Evolutionary conservation across 1,284 basidiomycete genomes (phyloP), one percentile per base, ranked within the genome.

Genomic region (Irpex sp.): DNA sequence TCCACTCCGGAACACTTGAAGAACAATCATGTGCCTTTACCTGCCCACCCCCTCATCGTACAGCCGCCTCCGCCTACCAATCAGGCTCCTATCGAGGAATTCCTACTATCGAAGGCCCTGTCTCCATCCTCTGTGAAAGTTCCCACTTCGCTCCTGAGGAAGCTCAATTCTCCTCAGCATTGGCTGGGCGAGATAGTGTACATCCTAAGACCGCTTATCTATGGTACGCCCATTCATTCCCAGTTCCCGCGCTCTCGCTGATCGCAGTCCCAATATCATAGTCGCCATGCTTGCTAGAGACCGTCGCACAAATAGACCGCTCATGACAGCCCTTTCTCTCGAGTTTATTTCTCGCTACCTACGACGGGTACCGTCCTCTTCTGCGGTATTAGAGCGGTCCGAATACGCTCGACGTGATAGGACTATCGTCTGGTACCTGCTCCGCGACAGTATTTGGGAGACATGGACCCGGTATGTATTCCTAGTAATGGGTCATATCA

Each of bases 371-470:
- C 86, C 89, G 3, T 78, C 85, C 9, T 74, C 84, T 2, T 87
- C 87, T 37, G 82, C 87, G 19, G 68, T 79, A 2, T 79, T 93
- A 17, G 92, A 94, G 72, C 84, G 89, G 62, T 81, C 82, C 9
- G 95, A 97, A 74, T 93, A 97, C 72, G 86, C 92, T 15, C 82
- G 85, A 60, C 81, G 94, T 67, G 93, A 96, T 73, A 83, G 89
- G 57, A 88, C 91, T 66, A 83, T 98, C 64, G 77, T 92, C 37
- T 93, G 89, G 87, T 96, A 96, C 75, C 82, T 97, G 58, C 79
- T 98, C 66, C 87, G 94, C 44, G 96, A 95, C 31, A 89, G 92
- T 4, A 85, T 96, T 62, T 98, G 96, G 96, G 80, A 92, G 66
- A 82, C 84, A 3, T 96, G 88, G 78, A 97, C 96, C 40, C 81